phyloP scores from a whole-genome alignment of 2,329 filamentous ascomycete genomes.

The Dactylonectria macrodidyma region DNA sequence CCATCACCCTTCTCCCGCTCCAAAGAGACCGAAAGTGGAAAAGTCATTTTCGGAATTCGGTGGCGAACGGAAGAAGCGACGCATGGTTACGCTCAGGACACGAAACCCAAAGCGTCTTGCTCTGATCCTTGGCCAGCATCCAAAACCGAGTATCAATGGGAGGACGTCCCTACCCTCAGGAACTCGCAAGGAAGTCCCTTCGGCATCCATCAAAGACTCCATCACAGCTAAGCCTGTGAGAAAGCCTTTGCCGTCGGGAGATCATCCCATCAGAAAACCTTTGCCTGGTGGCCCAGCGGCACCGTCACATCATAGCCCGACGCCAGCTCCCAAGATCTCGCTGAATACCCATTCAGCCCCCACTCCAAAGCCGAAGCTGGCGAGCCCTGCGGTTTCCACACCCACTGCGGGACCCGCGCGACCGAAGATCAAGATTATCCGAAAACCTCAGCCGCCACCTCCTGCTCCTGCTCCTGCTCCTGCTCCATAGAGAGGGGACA shows the following conservation, averaged over 20 bases:
- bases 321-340: slow-evolving; percentile 47
- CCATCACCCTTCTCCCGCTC: slow-evolving; percentile 49
- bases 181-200: slow-evolving; percentile 44
- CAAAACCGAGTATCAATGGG: slow-evolving; percentile 38
- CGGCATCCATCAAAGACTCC: slow-evolving; percentile 46
- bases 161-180: slow-evolving; percentile 54
- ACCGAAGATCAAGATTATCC: slow-evolving; percentile 57
- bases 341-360: slow-evolving; percentile 41
- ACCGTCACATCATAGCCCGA: slow-evolving; percentile 39
- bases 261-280: slow-evolving; percentile 48
- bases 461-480: slow-evolving; percentile 41
- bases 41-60: slow-evolving; percentile 43
- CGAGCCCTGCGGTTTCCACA: slow-evolving; percentile 43
- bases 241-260: slow-evolving; percentile 54
- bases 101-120: slow-evolving; percentile 53
- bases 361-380: slow-evolving; percentile 42
- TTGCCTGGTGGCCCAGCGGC: slow-evolving; percentile 49
- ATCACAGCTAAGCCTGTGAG: slow-evolving; percentile 54
- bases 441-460: slow-evolving; percentile 51
- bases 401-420: slow-evolving; percentile 44
- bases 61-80: slow-evolving; percentile 49
- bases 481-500: slow-evolving; percentile 35
- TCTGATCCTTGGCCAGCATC: slow-evolving; percentile 50
- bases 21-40: slow-evolving; percentile 58
- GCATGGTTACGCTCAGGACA: slow-evolving; percentile 57